Base-by-base conservation (phyloP, 331 rosid species). In the Quercus tomentella region DNA sequence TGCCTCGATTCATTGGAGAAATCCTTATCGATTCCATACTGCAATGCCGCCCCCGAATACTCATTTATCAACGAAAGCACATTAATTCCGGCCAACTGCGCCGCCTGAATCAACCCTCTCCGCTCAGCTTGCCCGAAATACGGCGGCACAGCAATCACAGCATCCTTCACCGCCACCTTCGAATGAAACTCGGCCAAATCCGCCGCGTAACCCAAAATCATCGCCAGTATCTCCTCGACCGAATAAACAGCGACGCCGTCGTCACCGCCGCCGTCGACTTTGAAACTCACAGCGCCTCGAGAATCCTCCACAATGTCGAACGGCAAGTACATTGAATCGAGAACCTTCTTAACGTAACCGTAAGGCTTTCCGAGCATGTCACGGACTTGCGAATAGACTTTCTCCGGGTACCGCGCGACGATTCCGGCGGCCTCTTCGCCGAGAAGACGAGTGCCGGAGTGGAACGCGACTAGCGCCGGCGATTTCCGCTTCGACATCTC, bases 401-500 rank as follows among this genome's bases (percentile, higher is more conserved):
- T 90, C 14, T 89, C 91, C 2, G 99, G 99, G 80, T 93, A 95
- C 70, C 98, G 87, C 5, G 99, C 99, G 25, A 81, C 88, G 30
- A 95, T 76, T 28, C 98, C 98, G 0, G 99, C 97, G 1, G 99
- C 99, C 80, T 95, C 99, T 79, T 95, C 99, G 3, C 89, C 99
- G 6, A 95, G 83, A 26, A 95, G 87, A 18, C 99, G 96, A 70
- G 87, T 66, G 15, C 97, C 96, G 7, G 94, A 88, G 30, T 91
- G 94, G 81, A 95, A 90, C 15, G 99, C 89, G 4, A 93, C 97
- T 7, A 93, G 70, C 23, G 87, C 90, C 25, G 99, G 99, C 6
- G 99, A 88, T 86, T 95, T 95, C 3, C 99, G 88, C 79, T 95
- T 95, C 10, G 99, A 95, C 99, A 95, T 95, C 85, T 95, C 98